phyloP scores from a whole-genome alignment of 2,329 filamentous ascomycete species.

The Sarocladium strictum region DNA sequence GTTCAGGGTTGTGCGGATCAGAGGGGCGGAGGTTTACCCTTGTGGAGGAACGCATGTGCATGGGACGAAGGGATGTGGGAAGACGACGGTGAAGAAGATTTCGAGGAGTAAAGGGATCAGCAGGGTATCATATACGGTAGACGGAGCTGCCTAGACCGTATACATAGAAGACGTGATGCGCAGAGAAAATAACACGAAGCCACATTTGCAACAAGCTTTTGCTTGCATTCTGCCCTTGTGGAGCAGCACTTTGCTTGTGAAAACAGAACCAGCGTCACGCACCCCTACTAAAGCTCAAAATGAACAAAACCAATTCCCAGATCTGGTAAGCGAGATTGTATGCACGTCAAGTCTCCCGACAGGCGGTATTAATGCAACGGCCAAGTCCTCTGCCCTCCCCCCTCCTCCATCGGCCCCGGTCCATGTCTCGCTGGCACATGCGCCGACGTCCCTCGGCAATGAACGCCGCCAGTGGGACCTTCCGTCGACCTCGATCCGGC shows the following conservation, averaged over 20 bases:
- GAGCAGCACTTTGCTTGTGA: no score
- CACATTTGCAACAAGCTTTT: no score
- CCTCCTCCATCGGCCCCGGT: neutral
- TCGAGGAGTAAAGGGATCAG: slow-evolving; percentile 8
- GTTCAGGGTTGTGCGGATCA: slow-evolving; percentile 63
- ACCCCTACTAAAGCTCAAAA: no score
- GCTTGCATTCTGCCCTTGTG: no score
- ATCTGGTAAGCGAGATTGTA: no score
- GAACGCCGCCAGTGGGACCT: neutral
- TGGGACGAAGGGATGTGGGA: slow-evolving; percentile 51
- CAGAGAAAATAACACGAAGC: neutral
- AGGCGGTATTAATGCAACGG: no score
- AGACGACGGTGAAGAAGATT: slow-evolving; percentile 62
- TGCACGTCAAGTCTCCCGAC: no score
- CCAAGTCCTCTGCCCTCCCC: no score
- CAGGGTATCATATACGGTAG: slow-evolving; percentile 4
- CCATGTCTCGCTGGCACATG: neutral
- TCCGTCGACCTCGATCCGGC: neutral
- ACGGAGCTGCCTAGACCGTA: neutral
- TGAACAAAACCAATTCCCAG: no score
- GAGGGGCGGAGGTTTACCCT: slow-evolving; percentile 63
- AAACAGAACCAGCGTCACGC: no score
- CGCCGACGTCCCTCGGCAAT: neutral
- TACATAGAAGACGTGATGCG: neutral
- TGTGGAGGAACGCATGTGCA: slow-evolving; percentile 71